Conservation (phyloP, 306 rosid species). For the Luffa acutangula region DNA sequence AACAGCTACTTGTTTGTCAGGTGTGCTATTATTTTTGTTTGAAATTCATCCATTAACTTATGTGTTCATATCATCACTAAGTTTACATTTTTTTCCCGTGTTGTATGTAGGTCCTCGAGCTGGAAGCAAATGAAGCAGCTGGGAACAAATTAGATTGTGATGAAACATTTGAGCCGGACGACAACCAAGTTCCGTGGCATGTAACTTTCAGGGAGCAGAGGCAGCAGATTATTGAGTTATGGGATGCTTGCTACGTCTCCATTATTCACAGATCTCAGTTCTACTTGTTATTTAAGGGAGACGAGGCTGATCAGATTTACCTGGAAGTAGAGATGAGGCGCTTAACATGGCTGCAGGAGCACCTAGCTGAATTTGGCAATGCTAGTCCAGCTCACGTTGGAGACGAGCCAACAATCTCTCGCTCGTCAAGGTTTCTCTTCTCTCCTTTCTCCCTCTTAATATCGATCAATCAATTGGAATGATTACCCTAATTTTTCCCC, state of each 20-base stretch:
- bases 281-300: constrained; percentile 91
- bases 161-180: constrained; percentile 40
- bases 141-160: constrained; percentile 71
- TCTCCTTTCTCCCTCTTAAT: not conserved
- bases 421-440: constrained; percentile 77
- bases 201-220: constrained; percentile 66
- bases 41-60: not conserved
- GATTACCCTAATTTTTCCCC: not conserved
- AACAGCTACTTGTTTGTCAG: constrained; percentile 98
- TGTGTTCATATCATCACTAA: not conserved
- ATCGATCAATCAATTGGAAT: not conserved
- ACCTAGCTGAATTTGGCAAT: constrained; percentile 75
- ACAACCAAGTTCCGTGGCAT: constrained; percentile 74
- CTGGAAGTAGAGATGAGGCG: constrained; percentile 95
- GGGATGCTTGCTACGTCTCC: constrained; percentile 89
- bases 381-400: constrained; percentile 87
- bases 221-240: constrained; percentile 79
- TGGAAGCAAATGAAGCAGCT: constrained; percentile 89
- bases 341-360: constrained; percentile 89
- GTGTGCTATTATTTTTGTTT: constrained; percentile 35
- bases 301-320: constrained; percentile 87
- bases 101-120: constrained; percentile 69
- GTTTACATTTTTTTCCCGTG: not conserved
- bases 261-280: constrained; percentile 93
- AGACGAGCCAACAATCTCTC: constrained; percentile 70